A percentile compares a stretch with the other conserved stretches of the same genome.
phyloP scores from a whole-genome alignment of 2,329 filamentous ascomycete species.

The Colletotrichum tamarilloi region DNA sequence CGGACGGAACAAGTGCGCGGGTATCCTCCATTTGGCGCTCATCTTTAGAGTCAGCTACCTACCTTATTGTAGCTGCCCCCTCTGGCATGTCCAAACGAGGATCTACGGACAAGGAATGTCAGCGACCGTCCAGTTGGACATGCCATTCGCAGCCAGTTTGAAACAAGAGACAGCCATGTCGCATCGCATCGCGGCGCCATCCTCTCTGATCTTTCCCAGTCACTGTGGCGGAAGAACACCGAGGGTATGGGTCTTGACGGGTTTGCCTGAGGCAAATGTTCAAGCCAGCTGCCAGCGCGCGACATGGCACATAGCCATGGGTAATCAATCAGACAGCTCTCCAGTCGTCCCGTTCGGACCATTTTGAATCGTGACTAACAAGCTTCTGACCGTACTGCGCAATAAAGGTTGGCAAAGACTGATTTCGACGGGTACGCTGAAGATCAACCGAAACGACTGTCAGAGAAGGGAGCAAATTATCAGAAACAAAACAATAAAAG shows the following conservation, averaged over 20 bases:
- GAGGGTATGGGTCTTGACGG: slow-evolving; percentile 25
- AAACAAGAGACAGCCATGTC: slow-evolving; percentile 33
- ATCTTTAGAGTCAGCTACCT: background rate
- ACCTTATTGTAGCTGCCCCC: background rate
- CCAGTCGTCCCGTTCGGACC: background rate
- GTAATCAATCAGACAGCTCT: background rate
- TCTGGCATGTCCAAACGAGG: slow-evolving; percentile 1
- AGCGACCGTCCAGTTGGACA: slow-evolving; percentile 1
- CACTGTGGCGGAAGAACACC: slow-evolving; percentile 24
- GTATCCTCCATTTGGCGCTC: background rate
- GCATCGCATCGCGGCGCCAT: slow-evolving; percentile 28
- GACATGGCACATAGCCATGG: background rate
- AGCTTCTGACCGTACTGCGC: background rate
- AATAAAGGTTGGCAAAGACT: background rate
- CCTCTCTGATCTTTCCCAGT: background rate
- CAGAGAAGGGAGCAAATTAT: background rate
- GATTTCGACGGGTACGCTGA: background rate
- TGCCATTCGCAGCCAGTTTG: slow-evolving; percentile 22
- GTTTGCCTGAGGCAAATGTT: slow-evolving; percentile 14
- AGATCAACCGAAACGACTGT: background rate
- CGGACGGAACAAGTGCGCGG: background rate
- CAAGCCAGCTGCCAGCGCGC: background rate
- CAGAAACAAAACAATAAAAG: background rate
- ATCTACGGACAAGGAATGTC: slow-evolving; percentile 19
- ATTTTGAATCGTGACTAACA: background rate